A percentile compares a stretch with the other conserved stretches of the same genome.
These are phyloP conservation scores for Exidia glandulosa DNA, from an alignment of 768 basidiomycete genomes.

Conservation along the genomic window DNA sequence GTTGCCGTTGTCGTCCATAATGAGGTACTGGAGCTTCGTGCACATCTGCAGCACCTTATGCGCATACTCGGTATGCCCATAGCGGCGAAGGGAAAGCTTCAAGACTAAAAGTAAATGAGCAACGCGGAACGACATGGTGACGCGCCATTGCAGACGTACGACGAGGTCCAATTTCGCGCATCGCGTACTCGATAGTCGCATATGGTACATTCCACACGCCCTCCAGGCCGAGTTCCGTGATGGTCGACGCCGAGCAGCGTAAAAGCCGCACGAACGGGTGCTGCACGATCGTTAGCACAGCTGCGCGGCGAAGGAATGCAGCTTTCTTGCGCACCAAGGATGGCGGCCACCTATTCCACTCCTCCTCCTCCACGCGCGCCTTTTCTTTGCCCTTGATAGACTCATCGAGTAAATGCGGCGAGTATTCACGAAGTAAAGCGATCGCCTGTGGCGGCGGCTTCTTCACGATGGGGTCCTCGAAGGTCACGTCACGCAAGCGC, in stretches of 20 bases:
- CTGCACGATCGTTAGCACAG: background rate
- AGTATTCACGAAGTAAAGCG: background rate
- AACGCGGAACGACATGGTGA: background rate
- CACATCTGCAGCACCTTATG: background rate
- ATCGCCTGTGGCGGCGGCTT: background rate
- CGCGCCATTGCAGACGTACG: background rate
- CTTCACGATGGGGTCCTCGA: background rate
- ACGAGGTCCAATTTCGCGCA: background rate
- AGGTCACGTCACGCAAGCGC: background rate
- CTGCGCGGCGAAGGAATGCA: background rate
- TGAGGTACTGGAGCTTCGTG: background rate
- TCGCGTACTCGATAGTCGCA: background rate
- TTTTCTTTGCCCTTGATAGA: background rate
- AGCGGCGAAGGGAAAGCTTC: background rate
- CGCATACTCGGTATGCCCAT: background rate
- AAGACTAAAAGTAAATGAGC: background rate
- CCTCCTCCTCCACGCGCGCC: background rate
- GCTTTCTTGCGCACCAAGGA: background rate
- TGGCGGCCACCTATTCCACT: background rate
- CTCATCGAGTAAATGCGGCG: background rate
- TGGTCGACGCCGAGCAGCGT: background rate
- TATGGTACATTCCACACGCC: background rate
- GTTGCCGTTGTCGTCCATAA: background rate
- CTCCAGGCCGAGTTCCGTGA: background rate
- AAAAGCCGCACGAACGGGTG: background rate